Evolutionary conservation across 257 asterid species (phyloP).

Genomic region (Anisodus tanguticus): DNA sequence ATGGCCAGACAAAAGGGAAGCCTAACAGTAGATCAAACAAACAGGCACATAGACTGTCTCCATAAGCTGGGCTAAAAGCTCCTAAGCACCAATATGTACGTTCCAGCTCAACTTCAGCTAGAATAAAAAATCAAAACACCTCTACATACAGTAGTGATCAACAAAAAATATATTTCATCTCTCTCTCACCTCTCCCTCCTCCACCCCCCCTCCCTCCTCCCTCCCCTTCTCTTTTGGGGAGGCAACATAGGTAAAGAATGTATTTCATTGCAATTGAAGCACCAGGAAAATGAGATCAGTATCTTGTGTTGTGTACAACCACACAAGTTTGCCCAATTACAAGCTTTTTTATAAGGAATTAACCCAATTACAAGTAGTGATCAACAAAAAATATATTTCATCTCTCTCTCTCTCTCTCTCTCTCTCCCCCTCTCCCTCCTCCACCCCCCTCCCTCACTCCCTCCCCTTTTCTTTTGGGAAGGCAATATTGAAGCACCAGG

Average conservation of each 20-base stretch:
- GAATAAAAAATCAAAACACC: background rate
- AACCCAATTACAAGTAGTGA: background rate
- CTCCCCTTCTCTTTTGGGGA: background rate
- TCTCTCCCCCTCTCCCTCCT: too few relatives aligned
- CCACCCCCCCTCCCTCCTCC: background rate
- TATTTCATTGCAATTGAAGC: background rate
- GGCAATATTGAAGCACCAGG: background rate
- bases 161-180: background rate
- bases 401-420: background rate
- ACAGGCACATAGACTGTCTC: background rate
- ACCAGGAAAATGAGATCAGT: background rate
- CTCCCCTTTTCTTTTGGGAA: background rate
- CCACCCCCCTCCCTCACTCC: background rate
- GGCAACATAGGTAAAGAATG: background rate
- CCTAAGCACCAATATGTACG: background rate
- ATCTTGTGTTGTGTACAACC: background rate
- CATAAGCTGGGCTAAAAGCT: background rate
- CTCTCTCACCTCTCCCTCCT: too few relatives aligned
- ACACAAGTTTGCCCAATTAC: background rate
- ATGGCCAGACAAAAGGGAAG: conserved; percentile 29
- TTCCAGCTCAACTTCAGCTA: background rate
- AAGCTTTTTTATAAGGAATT: too few relatives aligned
- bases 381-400: background rate
- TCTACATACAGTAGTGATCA: background rate
- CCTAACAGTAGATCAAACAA: conserved; percentile 13